A percentile compares a stretch with the other conserved stretches of the same genome.
phyloP scores from a whole-genome alignment of 306 rosid genomes.

The Vigna mungo region DNA sequence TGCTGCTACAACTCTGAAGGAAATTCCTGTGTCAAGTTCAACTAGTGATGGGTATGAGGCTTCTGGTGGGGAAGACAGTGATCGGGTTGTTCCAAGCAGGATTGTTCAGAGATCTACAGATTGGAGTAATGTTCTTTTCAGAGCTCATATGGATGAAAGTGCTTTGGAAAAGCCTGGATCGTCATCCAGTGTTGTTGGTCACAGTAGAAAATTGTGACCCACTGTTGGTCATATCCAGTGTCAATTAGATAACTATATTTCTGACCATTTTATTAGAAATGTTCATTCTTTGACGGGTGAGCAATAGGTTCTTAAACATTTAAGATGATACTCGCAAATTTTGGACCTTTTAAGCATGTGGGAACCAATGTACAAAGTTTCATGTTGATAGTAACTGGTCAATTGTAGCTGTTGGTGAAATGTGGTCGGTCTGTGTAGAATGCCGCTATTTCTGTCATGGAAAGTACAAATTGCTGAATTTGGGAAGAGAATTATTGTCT shows the following conservation, averaged over 20 bases:
- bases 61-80: conserved; percentile 97
- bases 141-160: conserved; percentile 66
- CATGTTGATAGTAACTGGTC: conserved; percentile 32
- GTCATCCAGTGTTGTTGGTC: conserved; percentile 52
- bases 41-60: conserved; percentile 99
- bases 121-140: conserved; percentile 75
- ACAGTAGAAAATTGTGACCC: conserved; percentile 61
- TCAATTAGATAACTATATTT: conserved; percentile 34
- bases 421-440: conserved; percentile 23
- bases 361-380: conserved; percentile 47
- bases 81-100: conserved; percentile 81
- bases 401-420: conserved; percentile 27
- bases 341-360: conserved; percentile 26
- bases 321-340: conserved; percentile 34
- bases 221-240: conserved; percentile 23
- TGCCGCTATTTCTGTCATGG: neutral
- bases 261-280: conserved; percentile 47
- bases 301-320: conserved; percentile 42
- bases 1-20: conserved; percentile 57
- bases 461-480: neutral
- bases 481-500: neutral
- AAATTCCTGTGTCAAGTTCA: conserved; percentile 82
- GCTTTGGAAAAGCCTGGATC: conserved; percentile 49
- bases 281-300: conserved; percentile 74
- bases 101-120: conserved; percentile 66